Percentiles rank a stretch among this genome's conserved stretches.
Evolutionary conservation across 2,329 filamentous ascomycete species (phyloP).

Genomic region (Chalaropsis ovoidea): DNA sequence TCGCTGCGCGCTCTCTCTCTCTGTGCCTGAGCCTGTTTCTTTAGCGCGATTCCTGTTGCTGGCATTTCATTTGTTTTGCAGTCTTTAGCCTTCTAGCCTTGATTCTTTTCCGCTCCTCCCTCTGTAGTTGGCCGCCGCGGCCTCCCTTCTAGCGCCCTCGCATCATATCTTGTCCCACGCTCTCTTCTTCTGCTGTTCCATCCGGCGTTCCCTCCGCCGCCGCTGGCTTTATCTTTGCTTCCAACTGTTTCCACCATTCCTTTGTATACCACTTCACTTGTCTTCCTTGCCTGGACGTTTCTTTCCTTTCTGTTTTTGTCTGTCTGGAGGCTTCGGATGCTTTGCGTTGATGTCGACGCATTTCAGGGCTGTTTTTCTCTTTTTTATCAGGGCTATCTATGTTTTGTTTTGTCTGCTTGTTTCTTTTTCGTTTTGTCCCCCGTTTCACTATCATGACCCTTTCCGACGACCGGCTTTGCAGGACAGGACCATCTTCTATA

Average conservation of each 20-base stretch:
- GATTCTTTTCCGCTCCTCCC: background rate
- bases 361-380: background rate
- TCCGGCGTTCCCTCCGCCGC: background rate
- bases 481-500: background rate
- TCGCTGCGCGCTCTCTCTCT: slow-evolving; percentile 1
- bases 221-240: background rate
- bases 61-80: slow-evolving; percentile 11
- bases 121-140: no score
- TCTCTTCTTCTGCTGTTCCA: background rate
- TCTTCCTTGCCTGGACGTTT: background rate
- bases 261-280: slow-evolving; percentile 2
- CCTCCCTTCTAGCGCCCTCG: no score
- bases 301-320: background rate
- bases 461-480: background rate
- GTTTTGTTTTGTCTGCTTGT: background rate
- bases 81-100: background rate
- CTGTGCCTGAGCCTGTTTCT: background rate
- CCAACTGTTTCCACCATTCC: background rate
- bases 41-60: background rate
- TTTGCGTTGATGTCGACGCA: background rate
- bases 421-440: background rate
- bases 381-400: background rate
- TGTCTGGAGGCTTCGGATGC: background rate
- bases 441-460: background rate
- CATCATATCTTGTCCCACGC: background rate